Evolutionary conservation across 225 moss, liverwort and hornwort species (phyloP).

Genomic region (Neckera pumila): DNA sequence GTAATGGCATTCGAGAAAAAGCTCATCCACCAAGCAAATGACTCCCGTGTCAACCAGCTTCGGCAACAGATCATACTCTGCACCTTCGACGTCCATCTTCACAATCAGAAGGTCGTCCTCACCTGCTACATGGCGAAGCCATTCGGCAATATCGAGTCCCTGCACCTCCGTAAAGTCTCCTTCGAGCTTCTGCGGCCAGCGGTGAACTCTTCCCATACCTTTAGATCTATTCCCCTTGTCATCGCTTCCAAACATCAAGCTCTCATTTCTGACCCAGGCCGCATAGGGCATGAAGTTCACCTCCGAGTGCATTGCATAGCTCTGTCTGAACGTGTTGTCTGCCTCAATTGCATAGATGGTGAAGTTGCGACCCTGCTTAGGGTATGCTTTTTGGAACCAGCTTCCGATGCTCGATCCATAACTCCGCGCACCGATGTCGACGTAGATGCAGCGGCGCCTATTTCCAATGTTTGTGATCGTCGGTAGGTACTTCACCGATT

Average conservation of each 20-base stretch:
- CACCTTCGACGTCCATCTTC: constrained; percentile 59
- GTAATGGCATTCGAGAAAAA: constrained; percentile 63
- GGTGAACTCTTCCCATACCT: constrained; percentile 33
- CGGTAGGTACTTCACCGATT: constrained; percentile 19
- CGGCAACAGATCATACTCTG: constrained; percentile 30
- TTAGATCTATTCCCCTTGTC: neutral
- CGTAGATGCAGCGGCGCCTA: constrained; percentile 21
- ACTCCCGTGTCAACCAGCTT: constrained; percentile 23
- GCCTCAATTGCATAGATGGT: constrained; percentile 38
- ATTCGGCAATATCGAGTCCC: constrained; percentile 31
- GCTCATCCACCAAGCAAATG: constrained; percentile 45
- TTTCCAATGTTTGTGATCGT: neutral
- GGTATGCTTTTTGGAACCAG: constrained; percentile 42
- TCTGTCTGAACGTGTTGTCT: constrained; percentile 15
- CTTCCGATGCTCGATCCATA: constrained; percentile 42
- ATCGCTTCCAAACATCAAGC: constrained; percentile 26
- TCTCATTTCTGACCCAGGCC: constrained; percentile 41
- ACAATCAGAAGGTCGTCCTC: constrained; percentile 30
- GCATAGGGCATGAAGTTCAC: constrained; percentile 36
- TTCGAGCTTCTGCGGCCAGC: neutral
- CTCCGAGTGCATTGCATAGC: constrained; percentile 22
- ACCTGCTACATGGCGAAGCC: constrained; percentile 8
- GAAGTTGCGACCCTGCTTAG: constrained; percentile 28
- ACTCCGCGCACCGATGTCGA: constrained; percentile 39
- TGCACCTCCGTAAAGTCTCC: constrained; percentile 7